Conservation (phyloP, 805 yeast species). For the Starmerella sirachaensis region DNA sequence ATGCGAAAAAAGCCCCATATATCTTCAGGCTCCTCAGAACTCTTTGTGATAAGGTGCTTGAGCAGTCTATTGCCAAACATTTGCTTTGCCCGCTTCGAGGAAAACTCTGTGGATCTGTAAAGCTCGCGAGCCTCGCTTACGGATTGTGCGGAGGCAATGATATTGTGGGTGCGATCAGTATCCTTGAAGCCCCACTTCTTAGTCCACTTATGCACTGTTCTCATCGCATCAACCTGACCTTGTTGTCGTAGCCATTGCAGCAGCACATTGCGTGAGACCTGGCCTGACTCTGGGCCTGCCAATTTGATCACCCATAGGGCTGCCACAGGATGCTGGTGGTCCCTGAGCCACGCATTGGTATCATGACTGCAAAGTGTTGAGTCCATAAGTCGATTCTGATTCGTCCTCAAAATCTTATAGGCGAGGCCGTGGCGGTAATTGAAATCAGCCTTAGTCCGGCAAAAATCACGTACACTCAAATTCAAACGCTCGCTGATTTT, state of each 20-base stretch:
- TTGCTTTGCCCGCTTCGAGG: constrained; percentile 12
- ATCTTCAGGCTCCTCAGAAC: constrained; percentile 12
- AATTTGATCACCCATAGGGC: constrained; percentile 23
- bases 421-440: constrained; percentile 22
- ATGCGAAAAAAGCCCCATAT: constrained; percentile 19
- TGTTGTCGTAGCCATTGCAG: constrained; percentile 18
- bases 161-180: constrained; percentile 13
- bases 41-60: constrained; percentile 1
- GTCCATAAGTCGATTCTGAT: constrained; percentile 15
- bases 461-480: constrained; percentile 14
- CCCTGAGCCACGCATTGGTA: constrained; percentile 19
- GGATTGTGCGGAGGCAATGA: constrained; percentile 11
- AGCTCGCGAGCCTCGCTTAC: constrained; percentile 19
- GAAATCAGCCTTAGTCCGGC: constrained; percentile 14
- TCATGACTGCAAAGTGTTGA: constrained; percentile 21
- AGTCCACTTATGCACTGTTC: constrained; percentile 18
- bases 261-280: constrained; percentile 20
- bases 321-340: constrained; percentile 18
- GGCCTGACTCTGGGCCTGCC: constrained; percentile 20
- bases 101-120: constrained; percentile 10
- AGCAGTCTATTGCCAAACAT: constrained; percentile 20
- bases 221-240: constrained; percentile 2
- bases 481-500: constrained; percentile 13
- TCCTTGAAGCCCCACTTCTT: constrained; percentile 24
- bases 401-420: constrained; percentile 19